Conservation (phyloP, 225 moss, liverwort and hornwort genomes). For the Asterella californica region DNA sequence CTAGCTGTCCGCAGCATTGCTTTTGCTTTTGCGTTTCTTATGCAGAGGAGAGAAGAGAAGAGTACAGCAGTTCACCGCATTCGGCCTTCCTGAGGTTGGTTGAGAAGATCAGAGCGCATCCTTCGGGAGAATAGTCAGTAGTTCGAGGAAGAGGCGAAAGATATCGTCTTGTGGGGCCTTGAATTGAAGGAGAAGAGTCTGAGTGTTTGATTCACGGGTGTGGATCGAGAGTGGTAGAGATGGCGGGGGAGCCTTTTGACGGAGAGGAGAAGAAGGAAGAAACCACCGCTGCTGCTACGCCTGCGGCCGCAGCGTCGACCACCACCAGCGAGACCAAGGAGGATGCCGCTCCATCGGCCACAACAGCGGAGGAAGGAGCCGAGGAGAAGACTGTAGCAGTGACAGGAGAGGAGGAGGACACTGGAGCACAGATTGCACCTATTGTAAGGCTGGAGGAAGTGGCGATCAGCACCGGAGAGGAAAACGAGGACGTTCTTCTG, state of each 20-base stretch:
- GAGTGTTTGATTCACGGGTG: neutral
- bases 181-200: neutral
- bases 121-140: neutral
- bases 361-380: slow-evolving; percentile 31
- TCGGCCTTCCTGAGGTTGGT: neutral
- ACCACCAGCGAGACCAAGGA: slow-evolving; percentile 5
- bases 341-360: slow-evolving; percentile 22
- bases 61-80: neutral
- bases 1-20: no score
- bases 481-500: slow-evolving; percentile 78
- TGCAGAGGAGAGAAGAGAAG: neutral
- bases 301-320: slow-evolving; percentile 1
- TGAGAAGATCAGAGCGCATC: neutral
- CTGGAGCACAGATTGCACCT: slow-evolving; percentile 84
- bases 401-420: slow-evolving; percentile 79
- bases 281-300: neutral
- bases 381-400: slow-evolving; percentile 51
- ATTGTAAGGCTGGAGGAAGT: slow-evolving; percentile 88
- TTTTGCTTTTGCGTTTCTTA: neutral
- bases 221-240: slow-evolving; percentile 2
- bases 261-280: slow-evolving; percentile 34
- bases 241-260: slow-evolving; percentile 47
- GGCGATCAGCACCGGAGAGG: slow-evolving; percentile 84
- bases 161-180: neutral
- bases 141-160: no score